Percentiles rank a stretch among this genome's conserved stretches.
Evolutionary conservation across 441 rosid genomes (phyloP).

Genomic region (Corymbia calophylla): DNA sequence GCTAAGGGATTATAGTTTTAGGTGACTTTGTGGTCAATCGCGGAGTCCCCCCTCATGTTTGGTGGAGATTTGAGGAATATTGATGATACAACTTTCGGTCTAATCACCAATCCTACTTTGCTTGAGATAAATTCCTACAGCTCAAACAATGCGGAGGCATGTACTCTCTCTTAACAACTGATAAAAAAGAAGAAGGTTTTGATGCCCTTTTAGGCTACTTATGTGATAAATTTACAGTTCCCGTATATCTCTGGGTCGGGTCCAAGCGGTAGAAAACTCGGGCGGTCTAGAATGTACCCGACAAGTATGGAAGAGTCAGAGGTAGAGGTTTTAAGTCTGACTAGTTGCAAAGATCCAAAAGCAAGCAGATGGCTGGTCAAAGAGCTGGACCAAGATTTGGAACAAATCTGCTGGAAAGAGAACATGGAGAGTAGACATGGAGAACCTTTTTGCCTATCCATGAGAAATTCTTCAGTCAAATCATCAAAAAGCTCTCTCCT

Average conservation of each 20-base stretch:
- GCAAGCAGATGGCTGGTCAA: slow-evolving; percentile 57
- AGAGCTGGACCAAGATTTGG: slow-evolving; percentile 33
- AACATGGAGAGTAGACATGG: slow-evolving; percentile 17
- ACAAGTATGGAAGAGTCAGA: slow-evolving; percentile 9
- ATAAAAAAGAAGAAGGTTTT: not conserved
- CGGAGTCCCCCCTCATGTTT: slow-evolving; percentile 51
- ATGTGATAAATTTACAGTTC: slow-evolving; percentile 36
- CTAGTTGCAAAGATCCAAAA: slow-evolving; percentile 61
- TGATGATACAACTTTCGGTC: slow-evolving; percentile 45
- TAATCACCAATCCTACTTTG: slow-evolving; percentile 66
- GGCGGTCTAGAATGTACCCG: not conserved
- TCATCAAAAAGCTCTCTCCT: slow-evolving; percentile 19
- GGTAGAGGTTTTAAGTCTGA: slow-evolving; percentile 36
- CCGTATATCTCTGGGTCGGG: slow-evolving; percentile 31
- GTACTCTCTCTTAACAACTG: slow-evolving; percentile 5
- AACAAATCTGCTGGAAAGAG: slow-evolving; percentile 71
- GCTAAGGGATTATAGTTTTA: slow-evolving; percentile 12
- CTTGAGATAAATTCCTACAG: slow-evolving; percentile 71
- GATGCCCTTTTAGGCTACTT: not conserved
- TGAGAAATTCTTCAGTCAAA: slow-evolving; percentile 35
- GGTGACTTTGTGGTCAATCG: slow-evolving; percentile 96
- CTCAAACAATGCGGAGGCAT: slow-evolving; percentile 71
- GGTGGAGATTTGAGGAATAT: too few relatives aligned
- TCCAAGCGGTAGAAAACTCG: slow-evolving; percentile 4
- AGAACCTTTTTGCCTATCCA: slow-evolving; percentile 61